Base-by-base conservation (phyloP, 306 rosid species). In the Prunus padus region DNA sequence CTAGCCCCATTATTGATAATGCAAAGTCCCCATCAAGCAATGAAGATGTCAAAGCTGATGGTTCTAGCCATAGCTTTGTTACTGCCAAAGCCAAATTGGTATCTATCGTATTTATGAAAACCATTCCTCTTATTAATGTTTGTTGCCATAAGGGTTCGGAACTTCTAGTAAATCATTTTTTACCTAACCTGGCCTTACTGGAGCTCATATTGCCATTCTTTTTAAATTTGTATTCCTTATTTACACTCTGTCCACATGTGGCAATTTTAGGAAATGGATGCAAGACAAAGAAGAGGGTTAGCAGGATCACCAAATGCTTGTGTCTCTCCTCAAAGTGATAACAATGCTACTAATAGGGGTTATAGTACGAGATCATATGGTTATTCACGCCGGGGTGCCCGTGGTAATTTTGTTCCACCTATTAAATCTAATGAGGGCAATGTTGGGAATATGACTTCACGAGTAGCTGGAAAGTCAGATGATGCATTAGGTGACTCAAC, bases 391-490 rank as follows among this genome's bases (percentile, higher is more conserved):
- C 92, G 96, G 52, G 92, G 95, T 31, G 57, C 81, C 80, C 97
- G 91, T 50, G 93, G 97, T 77, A 87, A 86, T 89, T 95, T 92
- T 88, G 87, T 95, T 49, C 99, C 99, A 63, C 99, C 99, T 16
- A 79, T 95, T 67, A 92, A 82, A 86, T 89, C 92, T 65, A 92
- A 77, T 69, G 96, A 95, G 73, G 82, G 83, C 25, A 78, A 73
- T 74, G 74, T 76, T 47, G 97, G 92, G 78, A 89, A 89, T 86
- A 30, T 72, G 73, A 86, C 89, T 60, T 83, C 97, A 65, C 86
- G 87, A 71, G 73, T 54, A 16, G 81, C 83, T 75, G 97, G 96
- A 83, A 95, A 87, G 86, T 55, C 78, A 19, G 97, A 86, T 72
- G 97, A 95, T 83, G 49, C 93, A 69, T 73, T 87, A 69, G 97